Base-by-base conservation (phyloP, 1,284 basidiomycete genomes). In the Mycosarcoma mackinlayi region DNA sequence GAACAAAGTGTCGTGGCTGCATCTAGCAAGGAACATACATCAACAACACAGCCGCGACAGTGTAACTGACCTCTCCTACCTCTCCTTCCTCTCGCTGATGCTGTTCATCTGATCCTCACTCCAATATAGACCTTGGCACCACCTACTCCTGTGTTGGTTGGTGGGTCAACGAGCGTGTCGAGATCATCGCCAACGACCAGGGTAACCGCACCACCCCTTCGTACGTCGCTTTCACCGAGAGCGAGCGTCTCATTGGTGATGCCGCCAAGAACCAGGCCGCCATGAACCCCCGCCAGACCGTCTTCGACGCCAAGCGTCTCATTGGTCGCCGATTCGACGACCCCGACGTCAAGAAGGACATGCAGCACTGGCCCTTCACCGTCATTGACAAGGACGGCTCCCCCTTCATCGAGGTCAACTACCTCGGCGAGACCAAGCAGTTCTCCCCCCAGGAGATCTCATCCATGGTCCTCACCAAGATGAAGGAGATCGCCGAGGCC, bases 201-300 rank as follows among this genome's bases (percentile, higher is more conserved):
- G 95, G 94, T 83, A 98, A 98, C 90, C 90, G 95, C 78, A 97
- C 95, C 80, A 98, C 95, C 59, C 95, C 95, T 59, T 98, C 95
- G 77, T 98, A 98, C 86, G 95, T 98, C 85, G 93, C 95, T 79
- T 98, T 98, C 88, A 94, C 93, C 76, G 86, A 92, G 71, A 92
- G 92, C 84, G 95, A 98, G 88, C 94, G 95, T 87, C 87, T 98
- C 84, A 98, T 98, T 83, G 95, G 94, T 85, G 95, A 98, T 89
- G 83, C 83, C 46, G 83, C 83, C 72, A 84, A 84, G 84, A 83
- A 81, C 78, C 82, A 85, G 81, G 93, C 93, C 79, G 95, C 94
- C 76, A 98, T 98, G 88, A 98, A 98, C 86, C 84, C 84, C 90
- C 93, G 87, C 89, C 91, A 78, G 92, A 94, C 83, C 42, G 73